Conservation (phyloP, 495 filamentous ascomycete genomes). For the Entonaema liquescens region DNA sequence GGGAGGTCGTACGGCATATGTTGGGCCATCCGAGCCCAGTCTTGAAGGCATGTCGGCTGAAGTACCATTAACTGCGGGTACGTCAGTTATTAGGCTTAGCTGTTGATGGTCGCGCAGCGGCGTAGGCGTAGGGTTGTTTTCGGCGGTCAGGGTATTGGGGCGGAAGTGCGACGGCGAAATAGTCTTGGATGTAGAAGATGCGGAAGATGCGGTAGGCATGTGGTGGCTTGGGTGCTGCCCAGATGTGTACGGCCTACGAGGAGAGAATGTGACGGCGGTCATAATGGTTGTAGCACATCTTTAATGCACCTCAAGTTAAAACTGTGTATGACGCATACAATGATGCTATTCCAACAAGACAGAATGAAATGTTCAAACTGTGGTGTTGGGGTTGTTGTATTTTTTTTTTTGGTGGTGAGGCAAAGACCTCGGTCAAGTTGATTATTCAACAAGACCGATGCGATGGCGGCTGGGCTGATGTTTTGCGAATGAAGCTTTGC, state of each 20-base stretch:
- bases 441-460: conserved; percentile 23
- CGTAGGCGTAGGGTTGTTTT: conserved; percentile 6
- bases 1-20: conserved; percentile 20
- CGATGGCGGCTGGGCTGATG: conserved; percentile 29
- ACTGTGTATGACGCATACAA: not conserved
- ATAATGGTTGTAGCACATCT: conserved; percentile 33
- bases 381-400: conserved; percentile 3
- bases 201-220: conserved; percentile 22
- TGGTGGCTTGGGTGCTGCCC: conserved; percentile 22
- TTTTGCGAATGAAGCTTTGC: conserved; percentile 38
- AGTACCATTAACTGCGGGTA: conserved; percentile 19
- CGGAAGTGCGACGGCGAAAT: conserved; percentile 13
- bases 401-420: conserved; percentile 12
- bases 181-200: conserved; percentile 19
- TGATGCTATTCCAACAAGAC: not conserved
- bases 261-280: conserved; percentile 33
- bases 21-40: conserved; percentile 28
- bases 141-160: not conserved
- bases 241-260: conserved; percentile 36
- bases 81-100: conserved; percentile 6
- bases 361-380: not conserved
- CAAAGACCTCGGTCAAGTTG: conserved; percentile 12
- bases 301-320: conserved; percentile 18
- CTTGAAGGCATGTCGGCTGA: conserved; percentile 38
- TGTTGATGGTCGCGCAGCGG: conserved; percentile 10